Evolutionary conservation across 78 protist species (phyloP).

Genomic region (Pigoraptor vietnamica): DNA sequence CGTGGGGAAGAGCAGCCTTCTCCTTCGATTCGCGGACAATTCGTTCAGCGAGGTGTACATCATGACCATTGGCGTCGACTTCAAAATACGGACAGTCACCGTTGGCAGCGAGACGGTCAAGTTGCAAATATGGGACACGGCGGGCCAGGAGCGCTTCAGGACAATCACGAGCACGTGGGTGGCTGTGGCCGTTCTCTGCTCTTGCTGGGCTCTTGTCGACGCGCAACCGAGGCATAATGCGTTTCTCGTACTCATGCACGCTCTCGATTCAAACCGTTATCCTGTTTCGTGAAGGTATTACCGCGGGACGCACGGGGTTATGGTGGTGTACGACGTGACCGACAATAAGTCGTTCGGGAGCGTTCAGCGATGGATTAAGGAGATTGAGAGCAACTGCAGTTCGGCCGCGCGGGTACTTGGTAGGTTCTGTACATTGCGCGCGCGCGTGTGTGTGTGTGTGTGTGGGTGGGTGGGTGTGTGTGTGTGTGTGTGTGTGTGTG

Average conservation of each 20-base stretch:
- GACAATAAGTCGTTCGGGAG: background rate
- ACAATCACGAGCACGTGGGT: constrained; percentile 42
- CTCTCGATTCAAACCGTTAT: too few species aligned
- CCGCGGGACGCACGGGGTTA: background rate
- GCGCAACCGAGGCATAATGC: too few species aligned
- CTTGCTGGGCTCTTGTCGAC: too few species aligned
- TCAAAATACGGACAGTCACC: background rate
- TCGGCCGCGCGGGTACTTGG: too few species aligned
- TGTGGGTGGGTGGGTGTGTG: too few species aligned
- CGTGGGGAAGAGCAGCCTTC: background rate
- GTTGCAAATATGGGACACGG: constrained; percentile 62
- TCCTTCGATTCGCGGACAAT: background rate
- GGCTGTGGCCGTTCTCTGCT: too few species aligned
- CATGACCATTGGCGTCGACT: background rate
- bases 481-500: too few species aligned
- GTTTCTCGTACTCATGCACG: too few species aligned
- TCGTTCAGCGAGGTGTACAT: background rate
- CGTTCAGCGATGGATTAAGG: background rate
- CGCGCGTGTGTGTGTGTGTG: too few species aligned
- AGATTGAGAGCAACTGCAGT: too few species aligned
- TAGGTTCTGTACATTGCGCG: too few species aligned
- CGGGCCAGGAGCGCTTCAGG: constrained; percentile 47
- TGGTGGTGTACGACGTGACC: background rate
- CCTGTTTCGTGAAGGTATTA: too few species aligned
- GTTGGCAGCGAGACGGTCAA: background rate